phyloP scores from a whole-genome alignment of 805 yeast species.

The Yamadazyma akitaensis region DNA sequence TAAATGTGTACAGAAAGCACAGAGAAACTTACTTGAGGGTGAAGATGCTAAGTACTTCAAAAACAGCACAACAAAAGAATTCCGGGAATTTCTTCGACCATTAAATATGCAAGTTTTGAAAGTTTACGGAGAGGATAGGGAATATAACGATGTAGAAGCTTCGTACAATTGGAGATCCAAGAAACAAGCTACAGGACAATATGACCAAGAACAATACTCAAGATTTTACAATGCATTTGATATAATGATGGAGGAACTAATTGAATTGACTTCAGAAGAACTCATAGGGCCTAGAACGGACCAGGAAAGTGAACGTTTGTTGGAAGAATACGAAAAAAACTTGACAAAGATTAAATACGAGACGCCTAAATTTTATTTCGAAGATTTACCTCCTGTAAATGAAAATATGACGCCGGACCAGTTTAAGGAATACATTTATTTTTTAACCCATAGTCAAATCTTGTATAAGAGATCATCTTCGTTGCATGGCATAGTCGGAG shows the following conservation, averaged over 20 bases:
- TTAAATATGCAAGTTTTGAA: conserved; percentile 33
- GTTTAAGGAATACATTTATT: conserved; percentile 35
- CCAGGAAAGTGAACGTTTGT: conserved; percentile 6
- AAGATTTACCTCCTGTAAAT: conserved; percentile 34
- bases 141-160: conserved; percentile 25
- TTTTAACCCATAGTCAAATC: conserved; percentile 32
- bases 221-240: conserved; percentile 28
- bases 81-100: conserved; percentile 32
- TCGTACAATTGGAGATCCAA: conserved; percentile 24
- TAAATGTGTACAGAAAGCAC: conserved; percentile 21
- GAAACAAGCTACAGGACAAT: conserved; percentile 6
- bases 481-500: conserved; percentile 33
- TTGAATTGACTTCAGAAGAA: conserved; percentile 29
- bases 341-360: conserved; percentile 10
- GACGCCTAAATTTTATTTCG: conserved; percentile 23
- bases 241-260: conserved; percentile 29
- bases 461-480: conserved; percentile 32
- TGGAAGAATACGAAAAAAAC: conserved; percentile 20
- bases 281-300: conserved; percentile 20
- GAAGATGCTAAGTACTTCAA: background rate
- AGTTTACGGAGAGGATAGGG: conserved; percentile 21
- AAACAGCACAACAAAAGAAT: background rate
- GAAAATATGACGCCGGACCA: conserved; percentile 21
- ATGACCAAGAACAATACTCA: conserved; percentile 16
- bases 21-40: background rate